phyloP scores from a whole-genome alignment of 2,329 filamentous ascomycete species.

The Paradendryphiella salina region DNA sequence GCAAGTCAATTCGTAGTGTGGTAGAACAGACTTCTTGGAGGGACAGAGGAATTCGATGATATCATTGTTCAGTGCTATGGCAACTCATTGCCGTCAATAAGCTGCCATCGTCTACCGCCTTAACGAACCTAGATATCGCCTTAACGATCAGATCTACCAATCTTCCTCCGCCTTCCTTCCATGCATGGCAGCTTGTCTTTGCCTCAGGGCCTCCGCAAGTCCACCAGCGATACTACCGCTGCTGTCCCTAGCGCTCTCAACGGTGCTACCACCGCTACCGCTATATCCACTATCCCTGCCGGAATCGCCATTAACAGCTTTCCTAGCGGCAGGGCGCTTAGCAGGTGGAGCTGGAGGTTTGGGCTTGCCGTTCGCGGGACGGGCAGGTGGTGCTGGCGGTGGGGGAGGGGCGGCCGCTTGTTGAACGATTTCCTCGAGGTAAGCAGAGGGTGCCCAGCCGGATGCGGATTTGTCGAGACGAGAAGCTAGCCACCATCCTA shows the following conservation, averaged over 20 bases:
- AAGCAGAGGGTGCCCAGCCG: constrained; percentile 92
- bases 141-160: constrained; percentile 21
- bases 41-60: neutral
- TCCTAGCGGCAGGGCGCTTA: constrained; percentile 75
- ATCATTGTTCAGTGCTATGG: neutral
- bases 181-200: constrained; percentile 56
- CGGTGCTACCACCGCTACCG: constrained; percentile 45
- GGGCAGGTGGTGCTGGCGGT: constrained; percentile 53
- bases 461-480: constrained; percentile 68
- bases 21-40: neutral
- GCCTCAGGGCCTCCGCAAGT: constrained; percentile 55
- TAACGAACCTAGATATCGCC: neutral
- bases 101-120: neutral
- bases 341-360: constrained; percentile 76
- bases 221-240: constrained; percentile 54
- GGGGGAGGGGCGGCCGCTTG: constrained; percentile 61
- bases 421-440: constrained; percentile 74
- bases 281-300: constrained; percentile 65
- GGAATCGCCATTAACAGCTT: constrained; percentile 63
- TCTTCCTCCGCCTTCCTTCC: constrained; percentile 47
- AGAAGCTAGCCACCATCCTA: constrained; percentile 96
- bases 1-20: neutral
- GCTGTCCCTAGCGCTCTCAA: constrained; percentile 47
- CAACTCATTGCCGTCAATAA: neutral
- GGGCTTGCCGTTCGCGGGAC: constrained; percentile 70